Evolutionary conservation across 2,329 filamentous ascomycete species (phyloP).

Genomic region (Fusarium austroafricanum): DNA sequence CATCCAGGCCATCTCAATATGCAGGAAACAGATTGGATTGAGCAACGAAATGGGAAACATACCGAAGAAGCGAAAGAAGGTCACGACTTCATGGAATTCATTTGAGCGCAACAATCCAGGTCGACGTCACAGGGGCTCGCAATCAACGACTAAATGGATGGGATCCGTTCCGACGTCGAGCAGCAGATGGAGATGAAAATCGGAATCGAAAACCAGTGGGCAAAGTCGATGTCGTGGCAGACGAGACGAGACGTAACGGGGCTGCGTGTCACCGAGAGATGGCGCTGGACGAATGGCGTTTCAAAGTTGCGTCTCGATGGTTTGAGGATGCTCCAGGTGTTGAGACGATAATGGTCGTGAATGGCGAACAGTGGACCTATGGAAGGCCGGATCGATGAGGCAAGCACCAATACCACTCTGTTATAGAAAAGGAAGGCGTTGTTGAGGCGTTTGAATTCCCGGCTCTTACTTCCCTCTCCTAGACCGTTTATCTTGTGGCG

Average conservation of each 20-base stretch:
- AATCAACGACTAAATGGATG: conserved; percentile 37
- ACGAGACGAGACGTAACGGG: not conserved
- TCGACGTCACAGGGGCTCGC: conserved; percentile 33
- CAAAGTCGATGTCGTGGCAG: conserved; percentile 10
- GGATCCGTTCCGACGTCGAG: conserved; percentile 16
- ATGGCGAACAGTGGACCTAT: not conserved
- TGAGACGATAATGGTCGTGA: conserved; percentile 32
- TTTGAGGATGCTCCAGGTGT: conserved; percentile 34
- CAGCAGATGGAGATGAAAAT: conserved; percentile 30
- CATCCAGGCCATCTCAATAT: conserved; percentile 18
- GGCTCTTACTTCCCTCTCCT: conserved; percentile 33
- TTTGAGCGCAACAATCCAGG: conserved; percentile 1
- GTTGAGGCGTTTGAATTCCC: conserved; percentile 27
- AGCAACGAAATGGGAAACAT: conserved; percentile 22
- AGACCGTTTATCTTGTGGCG: conserved; percentile 17
- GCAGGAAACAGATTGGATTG: not conserved
- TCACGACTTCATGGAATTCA: conserved; percentile 24
- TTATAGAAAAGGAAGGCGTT: conserved; percentile 20
- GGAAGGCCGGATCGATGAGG: conserved; percentile 28
- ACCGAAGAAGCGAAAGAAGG: conserved; percentile 22
- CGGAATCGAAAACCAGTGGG: conserved; percentile 25
- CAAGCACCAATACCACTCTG: conserved; percentile 6
- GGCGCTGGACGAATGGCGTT: conserved; percentile 42
- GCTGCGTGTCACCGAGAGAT: conserved; percentile 36
- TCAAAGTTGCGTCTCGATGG: conserved; percentile 44